Percentiles rank a stretch among this genome's conserved stretches.
Conservation (phyloP, 2,329 filamentous ascomycete genomes). For the Aspergillus pseudoterreus region DNA sequence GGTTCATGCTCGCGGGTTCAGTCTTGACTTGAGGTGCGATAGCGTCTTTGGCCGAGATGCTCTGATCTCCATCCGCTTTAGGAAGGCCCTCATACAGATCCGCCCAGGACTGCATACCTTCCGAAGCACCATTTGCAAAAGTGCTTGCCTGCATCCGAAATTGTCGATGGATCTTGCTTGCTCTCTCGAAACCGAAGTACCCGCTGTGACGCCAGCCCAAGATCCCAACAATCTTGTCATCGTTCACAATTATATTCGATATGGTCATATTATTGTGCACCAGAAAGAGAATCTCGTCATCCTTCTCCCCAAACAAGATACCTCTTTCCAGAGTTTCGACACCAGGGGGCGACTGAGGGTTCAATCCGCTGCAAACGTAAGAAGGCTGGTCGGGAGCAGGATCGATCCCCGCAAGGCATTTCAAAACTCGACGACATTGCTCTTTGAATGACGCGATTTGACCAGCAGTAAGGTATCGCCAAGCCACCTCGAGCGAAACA, state of each 20-base stretch:
- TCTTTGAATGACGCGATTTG: constrained; percentile 33
- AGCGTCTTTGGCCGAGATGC: constrained; percentile 12
- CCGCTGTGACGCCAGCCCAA: constrained; percentile 39
- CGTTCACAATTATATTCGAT: constrained; percentile 36
- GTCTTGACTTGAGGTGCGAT: constrained; percentile 31
- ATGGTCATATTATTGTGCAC: constrained; percentile 37
- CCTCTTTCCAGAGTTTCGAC: constrained; percentile 24
- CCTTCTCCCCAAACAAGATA: constrained; percentile 30
- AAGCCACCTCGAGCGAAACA: constrained; percentile 37
- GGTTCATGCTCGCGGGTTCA: constrained; percentile 25
- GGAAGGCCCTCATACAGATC: constrained; percentile 33
- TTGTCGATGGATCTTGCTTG: constrained; percentile 30
- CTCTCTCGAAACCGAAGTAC: constrained; percentile 35
- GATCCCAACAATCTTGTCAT: constrained; percentile 36
- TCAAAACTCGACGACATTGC: constrained; percentile 34
- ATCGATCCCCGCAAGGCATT: constrained; percentile 25
- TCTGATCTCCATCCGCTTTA: constrained; percentile 12
- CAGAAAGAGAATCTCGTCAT: constrained; percentile 25
- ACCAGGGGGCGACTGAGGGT: constrained; percentile 23
- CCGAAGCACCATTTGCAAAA: constrained; percentile 12
- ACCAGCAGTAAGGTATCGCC: constrained; percentile 31
- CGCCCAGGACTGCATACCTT: constrained; percentile 25
- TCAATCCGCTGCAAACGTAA: constrained; percentile 32
- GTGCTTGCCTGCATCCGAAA: constrained; percentile 24
- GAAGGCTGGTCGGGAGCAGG: constrained; percentile 25